A percentile compares a stretch with the other conserved stretches of the same genome.
Conservation (phyloP, 2,329 filamentous ascomycete species). For the Graphilbum sp. region DNA sequence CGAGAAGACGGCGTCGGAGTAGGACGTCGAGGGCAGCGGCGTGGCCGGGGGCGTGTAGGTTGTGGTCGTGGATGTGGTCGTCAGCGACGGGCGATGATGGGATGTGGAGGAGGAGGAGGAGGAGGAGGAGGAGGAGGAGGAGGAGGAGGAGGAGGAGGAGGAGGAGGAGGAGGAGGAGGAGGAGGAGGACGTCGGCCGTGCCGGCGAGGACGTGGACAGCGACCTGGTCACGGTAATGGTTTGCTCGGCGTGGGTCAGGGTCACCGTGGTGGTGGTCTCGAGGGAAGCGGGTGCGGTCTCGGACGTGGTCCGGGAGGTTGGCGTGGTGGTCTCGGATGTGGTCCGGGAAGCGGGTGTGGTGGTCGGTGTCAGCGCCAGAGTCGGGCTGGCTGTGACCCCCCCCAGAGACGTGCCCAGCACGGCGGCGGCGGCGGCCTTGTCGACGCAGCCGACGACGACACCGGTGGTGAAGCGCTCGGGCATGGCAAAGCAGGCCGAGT, state of each 20-base stretch:
- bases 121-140: neutral
- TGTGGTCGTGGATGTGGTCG: neutral
- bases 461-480: constrained; percentile 33
- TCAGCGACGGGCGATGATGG: neutral
- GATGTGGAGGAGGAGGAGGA: no score
- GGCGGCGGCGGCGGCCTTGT: constrained; percentile 20
- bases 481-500: constrained; percentile 31
- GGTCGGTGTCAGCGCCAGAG: neutral
- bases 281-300: neutral
- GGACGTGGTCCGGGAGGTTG: neutral
- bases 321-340: neutral
- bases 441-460: constrained; percentile 31
- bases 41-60: neutral
- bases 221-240: neutral
- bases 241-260: neutral
- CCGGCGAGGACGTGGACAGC: neutral
- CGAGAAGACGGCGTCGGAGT: neutral
- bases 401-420: constrained; percentile 30
- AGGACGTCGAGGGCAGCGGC: neutral
- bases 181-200: no score
- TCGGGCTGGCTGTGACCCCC: no score
- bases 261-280: neutral
- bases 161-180: no score
- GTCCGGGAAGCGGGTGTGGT: neutral
- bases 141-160: no score